These are phyloP conservation scores for Tuber melanosporum DNA, from an alignment of 495 filamentous ascomycete genomes.

Conservation along the genomic window DNA sequence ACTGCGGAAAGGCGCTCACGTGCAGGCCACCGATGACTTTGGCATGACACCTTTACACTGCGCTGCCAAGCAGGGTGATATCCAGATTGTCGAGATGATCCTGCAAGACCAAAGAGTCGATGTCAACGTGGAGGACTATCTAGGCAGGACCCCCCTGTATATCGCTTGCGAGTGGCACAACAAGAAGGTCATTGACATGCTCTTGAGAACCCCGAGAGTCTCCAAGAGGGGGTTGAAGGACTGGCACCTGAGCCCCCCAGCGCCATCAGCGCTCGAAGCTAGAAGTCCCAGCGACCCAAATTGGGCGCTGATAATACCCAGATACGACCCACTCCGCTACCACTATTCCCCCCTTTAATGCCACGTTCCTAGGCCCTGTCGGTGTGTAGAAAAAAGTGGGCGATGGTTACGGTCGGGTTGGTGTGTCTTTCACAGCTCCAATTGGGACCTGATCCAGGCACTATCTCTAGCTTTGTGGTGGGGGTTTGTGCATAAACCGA, in stretches of 20 bases:
- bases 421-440: background rate
- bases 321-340: too few species aligned
- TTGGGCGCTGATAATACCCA: background rate
- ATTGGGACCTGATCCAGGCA: background rate
- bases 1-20: background rate
- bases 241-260: background rate
- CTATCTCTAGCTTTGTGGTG: background rate
- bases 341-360: background rate
- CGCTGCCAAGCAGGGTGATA: conserved; percentile 3
- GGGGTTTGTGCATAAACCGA: background rate
- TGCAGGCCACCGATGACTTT: background rate
- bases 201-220: background rate
- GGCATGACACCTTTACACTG: conserved; percentile 2
- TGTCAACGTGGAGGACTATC: conserved; percentile 2
- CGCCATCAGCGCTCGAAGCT: background rate
- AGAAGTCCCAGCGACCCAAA: background rate
- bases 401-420: background rate
- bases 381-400: background rate
- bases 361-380: background rate
- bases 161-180: background rate
- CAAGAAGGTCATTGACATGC: background rate
- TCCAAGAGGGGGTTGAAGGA: conserved; percentile 2
- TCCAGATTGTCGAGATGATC: background rate
- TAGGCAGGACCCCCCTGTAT: conserved; percentile 12
- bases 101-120: background rate